A percentile compares a stretch with the other conserved stretches of the same genome.
phyloP scores from a whole-genome alignment of 495 filamentous ascomycete species.

The Hypomontagnella submonticulosa region DNA sequence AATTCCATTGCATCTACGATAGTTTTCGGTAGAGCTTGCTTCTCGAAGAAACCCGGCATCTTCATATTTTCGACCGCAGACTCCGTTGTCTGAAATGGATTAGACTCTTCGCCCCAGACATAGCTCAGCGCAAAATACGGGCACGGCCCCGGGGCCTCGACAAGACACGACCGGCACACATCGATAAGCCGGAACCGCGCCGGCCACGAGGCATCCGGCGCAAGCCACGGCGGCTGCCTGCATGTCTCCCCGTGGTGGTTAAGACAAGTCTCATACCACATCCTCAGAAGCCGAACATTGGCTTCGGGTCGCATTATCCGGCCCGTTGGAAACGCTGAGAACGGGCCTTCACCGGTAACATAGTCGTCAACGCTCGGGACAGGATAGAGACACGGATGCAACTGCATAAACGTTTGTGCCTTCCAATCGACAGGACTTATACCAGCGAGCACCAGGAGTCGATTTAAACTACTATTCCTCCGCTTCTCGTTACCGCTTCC shows the following conservation, averaged over 20 bases:
- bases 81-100: constrained; percentile 12
- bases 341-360: constrained; percentile 14
- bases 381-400: constrained; percentile 23
- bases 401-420: constrained; percentile 18
- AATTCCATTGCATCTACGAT: constrained; percentile 50
- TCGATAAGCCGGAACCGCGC: constrained; percentile 15
- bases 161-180: constrained; percentile 12
- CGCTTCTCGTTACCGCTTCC: neutral
- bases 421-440: constrained; percentile 12
- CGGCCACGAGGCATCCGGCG: constrained; percentile 12
- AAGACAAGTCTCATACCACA: constrained; percentile 15
- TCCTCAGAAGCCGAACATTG: constrained; percentile 14
- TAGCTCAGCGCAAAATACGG: constrained; percentile 41
- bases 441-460: constrained; percentile 2
- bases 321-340: constrained; percentile 24
- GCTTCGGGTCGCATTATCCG: constrained; percentile 9
- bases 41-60: neutral
- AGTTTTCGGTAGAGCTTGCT: constrained; percentile 28
- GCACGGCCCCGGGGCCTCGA: constrained; percentile 10
- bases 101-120: constrained; percentile 37
- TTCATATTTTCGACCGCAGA: constrained; percentile 1
- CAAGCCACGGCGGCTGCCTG: constrained; percentile 6
- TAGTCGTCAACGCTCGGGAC: constrained; percentile 20
- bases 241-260: constrained; percentile 7
- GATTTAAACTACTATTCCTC: constrained; percentile 11